phyloP scores from a whole-genome alignment of 164 flowering plant genomes.

The Liriodendron chinense region DNA sequence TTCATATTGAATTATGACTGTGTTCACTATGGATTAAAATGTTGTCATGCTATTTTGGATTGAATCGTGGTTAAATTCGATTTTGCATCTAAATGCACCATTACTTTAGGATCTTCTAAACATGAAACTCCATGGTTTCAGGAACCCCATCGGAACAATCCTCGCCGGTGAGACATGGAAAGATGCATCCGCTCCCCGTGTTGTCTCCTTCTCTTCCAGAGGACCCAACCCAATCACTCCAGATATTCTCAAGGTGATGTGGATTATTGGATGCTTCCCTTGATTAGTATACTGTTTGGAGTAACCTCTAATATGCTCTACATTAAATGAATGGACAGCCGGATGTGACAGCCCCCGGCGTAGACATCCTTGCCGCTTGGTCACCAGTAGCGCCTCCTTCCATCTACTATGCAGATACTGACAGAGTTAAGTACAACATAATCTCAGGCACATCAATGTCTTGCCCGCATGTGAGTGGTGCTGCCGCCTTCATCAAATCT shows the following conservation, averaged over 20 bases:
- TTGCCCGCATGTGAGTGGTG: slow-evolving; percentile 45
- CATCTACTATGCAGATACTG: slow-evolving; percentile 9
- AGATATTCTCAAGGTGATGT: slow-evolving; percentile 37
- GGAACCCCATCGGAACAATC: slow-evolving; percentile 36
- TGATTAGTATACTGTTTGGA: neutral
- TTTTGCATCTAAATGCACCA: neutral
- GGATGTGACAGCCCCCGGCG: slow-evolving; percentile 44
- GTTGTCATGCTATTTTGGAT: too few species aligned
- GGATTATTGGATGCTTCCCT: neutral
- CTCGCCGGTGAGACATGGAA: slow-evolving; percentile 19
- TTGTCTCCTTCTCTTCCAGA: slow-evolving; percentile 35
- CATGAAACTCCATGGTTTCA: slow-evolving; percentile 4
- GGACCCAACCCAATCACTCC: slow-evolving; percentile 35
- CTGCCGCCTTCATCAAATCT: slow-evolving; percentile 45
- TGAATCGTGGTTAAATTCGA: neutral
- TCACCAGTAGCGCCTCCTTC: slow-evolving; percentile 32
- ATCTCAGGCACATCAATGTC: slow-evolving; percentile 55
- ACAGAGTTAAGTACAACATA: slow-evolving; percentile 25
- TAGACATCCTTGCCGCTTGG: slow-evolving; percentile 42
- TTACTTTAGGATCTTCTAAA: neutral
- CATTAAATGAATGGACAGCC: slow-evolving; percentile 25
- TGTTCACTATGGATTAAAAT: neutral
- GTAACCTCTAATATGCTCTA: neutral
- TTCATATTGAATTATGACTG: neutral
- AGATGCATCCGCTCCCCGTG: slow-evolving; percentile 30